Percentiles rank a stretch among this genome's conserved stretches.
Conservation (phyloP, 2,329 filamentous ascomycete genomes). For the Fusarium neocosmosporiellum region DNA sequence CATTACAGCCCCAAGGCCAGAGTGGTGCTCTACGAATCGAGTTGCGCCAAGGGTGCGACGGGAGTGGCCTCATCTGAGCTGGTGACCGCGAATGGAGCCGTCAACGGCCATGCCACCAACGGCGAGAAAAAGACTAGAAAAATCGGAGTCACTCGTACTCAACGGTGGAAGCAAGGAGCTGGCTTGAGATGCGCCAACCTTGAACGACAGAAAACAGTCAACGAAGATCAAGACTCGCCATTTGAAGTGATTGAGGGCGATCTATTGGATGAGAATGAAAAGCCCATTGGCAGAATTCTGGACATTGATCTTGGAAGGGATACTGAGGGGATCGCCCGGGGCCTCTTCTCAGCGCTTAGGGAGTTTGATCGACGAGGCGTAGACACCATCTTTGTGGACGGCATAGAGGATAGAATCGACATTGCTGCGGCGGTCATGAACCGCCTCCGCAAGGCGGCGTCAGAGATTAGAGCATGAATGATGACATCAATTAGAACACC, state of each 20-base stretch:
- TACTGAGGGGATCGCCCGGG: conserved; percentile 81
- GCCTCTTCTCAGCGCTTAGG: conserved; percentile 87
- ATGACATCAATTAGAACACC: conserved; percentile 46
- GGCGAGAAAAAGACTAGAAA: conserved; percentile 36
- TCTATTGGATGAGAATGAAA: conserved; percentile 49
- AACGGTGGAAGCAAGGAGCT: conserved; percentile 61
- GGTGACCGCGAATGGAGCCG: conserved; percentile 33
- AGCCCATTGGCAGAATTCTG: conserved; percentile 60
- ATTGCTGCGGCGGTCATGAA: conserved; percentile 91
- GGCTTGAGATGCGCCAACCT: conserved; percentile 52
- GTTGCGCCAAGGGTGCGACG: conserved; percentile 47
- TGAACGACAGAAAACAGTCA: conserved; percentile 30
- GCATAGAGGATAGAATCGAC: conserved; percentile 81
- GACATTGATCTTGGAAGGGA: conserved; percentile 80
- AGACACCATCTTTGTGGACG: conserved; percentile 90
- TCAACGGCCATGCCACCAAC: conserved; percentile 39
- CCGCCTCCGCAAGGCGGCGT: conserved; percentile 80
- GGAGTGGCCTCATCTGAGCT: conserved; percentile 53
- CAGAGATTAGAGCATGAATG: conserved; percentile 64
- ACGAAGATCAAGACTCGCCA: conserved; percentile 45
- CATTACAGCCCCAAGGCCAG: conserved; percentile 94
- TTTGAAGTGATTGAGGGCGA: conserved; percentile 57
- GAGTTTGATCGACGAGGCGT: conserved; percentile 84
- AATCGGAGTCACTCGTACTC: conserved; percentile 68
- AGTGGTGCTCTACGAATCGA: conserved; percentile 83